phyloP scores from a whole-genome alignment of 2,329 filamentous ascomycete genomes.

The Aotearoamyces nothofagi region DNA sequence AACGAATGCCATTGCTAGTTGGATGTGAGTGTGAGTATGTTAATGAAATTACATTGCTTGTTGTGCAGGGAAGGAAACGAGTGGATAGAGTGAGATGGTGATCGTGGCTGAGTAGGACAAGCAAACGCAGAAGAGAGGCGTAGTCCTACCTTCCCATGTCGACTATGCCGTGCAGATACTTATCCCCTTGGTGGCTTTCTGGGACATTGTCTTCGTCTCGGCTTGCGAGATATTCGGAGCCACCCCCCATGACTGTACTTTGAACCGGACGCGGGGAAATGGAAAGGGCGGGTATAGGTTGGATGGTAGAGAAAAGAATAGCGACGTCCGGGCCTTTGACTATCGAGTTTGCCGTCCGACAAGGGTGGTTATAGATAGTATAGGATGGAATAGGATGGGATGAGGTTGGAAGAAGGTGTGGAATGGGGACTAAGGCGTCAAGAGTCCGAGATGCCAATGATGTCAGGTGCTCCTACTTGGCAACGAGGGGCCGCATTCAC shows the following conservation, averaged over 20 bases:
- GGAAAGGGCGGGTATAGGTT: no score
- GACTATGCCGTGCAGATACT: constrained; percentile 18
- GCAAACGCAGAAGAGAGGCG: neutral
- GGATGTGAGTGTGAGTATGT: neutral
- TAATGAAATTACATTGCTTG: neutral
- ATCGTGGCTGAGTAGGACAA: neutral
- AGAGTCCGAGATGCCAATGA: neutral
- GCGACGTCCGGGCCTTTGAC: neutral
- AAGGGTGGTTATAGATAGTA: neutral
- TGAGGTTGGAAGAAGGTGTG: neutral
- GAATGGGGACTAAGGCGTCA: neutral
- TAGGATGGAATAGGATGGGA: neutral
- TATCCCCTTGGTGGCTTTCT: neutral
- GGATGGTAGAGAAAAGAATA: neutral
- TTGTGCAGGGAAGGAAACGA: neutral
- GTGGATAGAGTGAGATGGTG: neutral
- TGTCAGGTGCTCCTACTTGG: neutral
- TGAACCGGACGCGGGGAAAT: no score
- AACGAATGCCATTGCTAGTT: constrained; percentile 53
- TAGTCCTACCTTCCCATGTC: constrained; percentile 23
- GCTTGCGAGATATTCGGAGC: neutral
- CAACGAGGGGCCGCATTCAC: neutral
- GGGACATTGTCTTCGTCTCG: neutral
- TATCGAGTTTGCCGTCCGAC: neutral
- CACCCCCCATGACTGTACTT: constrained; percentile 3